Evolutionary conservation across 2,329 filamentous ascomycete species (phyloP).

Genomic region (Periconia sp.): DNA sequence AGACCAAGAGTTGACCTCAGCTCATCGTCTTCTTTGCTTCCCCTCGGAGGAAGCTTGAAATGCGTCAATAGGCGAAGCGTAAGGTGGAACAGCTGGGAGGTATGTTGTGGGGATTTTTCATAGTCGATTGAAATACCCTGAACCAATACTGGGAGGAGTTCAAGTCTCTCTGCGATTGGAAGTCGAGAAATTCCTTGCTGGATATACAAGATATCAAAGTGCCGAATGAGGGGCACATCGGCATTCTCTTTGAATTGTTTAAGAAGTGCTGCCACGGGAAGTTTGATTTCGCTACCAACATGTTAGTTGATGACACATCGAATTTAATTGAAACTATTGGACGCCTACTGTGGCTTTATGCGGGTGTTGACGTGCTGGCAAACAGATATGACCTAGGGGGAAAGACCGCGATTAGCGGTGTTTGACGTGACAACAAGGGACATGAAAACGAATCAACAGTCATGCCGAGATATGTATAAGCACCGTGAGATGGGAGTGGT

Average conservation of each 20-base stretch:
- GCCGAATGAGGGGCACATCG: conserved; percentile 72
- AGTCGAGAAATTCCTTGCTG: conserved; percentile 76
- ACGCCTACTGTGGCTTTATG: conserved; percentile 55
- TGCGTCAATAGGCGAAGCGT: conserved; percentile 74
- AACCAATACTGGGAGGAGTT: conserved; percentile 71
- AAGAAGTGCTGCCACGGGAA: conserved; percentile 82
- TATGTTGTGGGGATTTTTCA: conserved; percentile 56
- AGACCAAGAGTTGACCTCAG: conserved; percentile 70
- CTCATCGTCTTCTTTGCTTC: conserved; percentile 73
- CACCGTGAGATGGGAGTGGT: neutral
- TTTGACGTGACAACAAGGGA: conserved; percentile 2
- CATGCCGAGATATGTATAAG: neutral
- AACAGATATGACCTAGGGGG: conserved; percentile 61
- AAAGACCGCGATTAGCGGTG: conserved; percentile 35
- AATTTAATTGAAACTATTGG: neutral
- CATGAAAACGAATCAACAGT: neutral
- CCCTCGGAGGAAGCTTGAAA: conserved; percentile 71
- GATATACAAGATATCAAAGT: conserved; percentile 87
- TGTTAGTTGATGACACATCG: conserved; percentile 12
- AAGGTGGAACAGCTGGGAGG: conserved; percentile 76
- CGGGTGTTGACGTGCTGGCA: conserved; percentile 72
- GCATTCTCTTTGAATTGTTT: conserved; percentile 83
- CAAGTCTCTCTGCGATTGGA: conserved; percentile 63
- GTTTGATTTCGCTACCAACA: conserved; percentile 58
- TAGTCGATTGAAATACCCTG: conserved; percentile 65